A percentile compares a stretch with the other conserved stretches of the same genome.
Conservation (phyloP, 768 basidiomycete species). For the Mycena albidolilacea region DNA sequence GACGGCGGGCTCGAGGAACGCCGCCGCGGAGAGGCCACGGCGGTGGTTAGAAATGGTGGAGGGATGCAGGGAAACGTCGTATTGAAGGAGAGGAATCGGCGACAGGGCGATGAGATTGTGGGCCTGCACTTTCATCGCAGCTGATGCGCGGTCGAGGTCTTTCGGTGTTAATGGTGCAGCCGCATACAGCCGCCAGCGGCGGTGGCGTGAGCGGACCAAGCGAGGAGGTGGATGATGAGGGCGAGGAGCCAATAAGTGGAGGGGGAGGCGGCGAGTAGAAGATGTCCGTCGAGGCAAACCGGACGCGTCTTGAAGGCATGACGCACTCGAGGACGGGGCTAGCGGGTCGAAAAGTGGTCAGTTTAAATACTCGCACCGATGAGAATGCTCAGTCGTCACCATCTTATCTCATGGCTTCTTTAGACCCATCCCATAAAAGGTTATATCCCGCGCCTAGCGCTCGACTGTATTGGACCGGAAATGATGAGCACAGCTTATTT, state of each 20-base stretch:
- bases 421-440: not conserved
- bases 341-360: conserved; percentile 22
- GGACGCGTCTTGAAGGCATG: conserved; percentile 28
- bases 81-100: conserved; percentile 27
- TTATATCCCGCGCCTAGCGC: not conserved
- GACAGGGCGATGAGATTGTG: conserved; percentile 29
- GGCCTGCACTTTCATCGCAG: conserved; percentile 28
- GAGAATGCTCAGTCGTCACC: too few relatives aligned
- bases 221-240: conserved; percentile 28
- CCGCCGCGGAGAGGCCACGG: conserved; percentile 19
- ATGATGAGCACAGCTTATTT: not conserved
- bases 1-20: conserved; percentile 26
- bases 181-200: conserved; percentile 23
- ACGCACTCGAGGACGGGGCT: conserved; percentile 28
- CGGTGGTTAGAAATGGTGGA: conserved; percentile 24
- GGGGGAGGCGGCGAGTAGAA: conserved; percentile 28
- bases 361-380: conserved; percentile 16
- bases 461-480: too few relatives aligned
- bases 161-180: conserved; percentile 28
- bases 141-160: conserved; percentile 17
- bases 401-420: not conserved
- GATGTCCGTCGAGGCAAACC: conserved; percentile 28
- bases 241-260: conserved; percentile 28
- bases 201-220: conserved; percentile 28
- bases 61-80: conserved; percentile 27